phyloP scores from a whole-genome alignment of 139 green algal genomes.

The Chlamydomonas sphaeroides region DNA sequence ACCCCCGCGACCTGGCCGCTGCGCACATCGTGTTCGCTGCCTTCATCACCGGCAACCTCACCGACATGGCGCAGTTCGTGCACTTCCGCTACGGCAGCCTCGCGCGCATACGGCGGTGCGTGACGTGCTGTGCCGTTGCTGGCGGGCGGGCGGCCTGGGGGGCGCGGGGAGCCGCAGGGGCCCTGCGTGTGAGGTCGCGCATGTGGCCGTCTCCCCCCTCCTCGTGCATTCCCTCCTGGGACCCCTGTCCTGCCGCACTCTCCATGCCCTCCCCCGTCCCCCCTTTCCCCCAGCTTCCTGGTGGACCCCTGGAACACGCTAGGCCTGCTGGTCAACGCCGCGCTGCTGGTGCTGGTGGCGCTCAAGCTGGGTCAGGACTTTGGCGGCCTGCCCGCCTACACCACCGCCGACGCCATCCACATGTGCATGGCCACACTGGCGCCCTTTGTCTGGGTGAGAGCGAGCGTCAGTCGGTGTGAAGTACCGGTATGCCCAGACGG shows the following conservation, averaged over 20 bases:
- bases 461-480: no score
- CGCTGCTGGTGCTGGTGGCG: neutral
- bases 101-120: neutral
- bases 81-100: conserved; percentile 34
- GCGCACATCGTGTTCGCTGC: conserved; percentile 16
- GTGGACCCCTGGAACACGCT: conserved; percentile 41
- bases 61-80: conserved; percentile 40
- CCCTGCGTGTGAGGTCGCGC: neutral
- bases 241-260: no score
- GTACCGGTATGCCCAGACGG: no score
- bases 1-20: neutral
- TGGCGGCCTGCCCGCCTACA: neutral
- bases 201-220: no score
- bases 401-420: neutral
- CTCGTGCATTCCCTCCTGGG: no score
- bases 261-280: no score
- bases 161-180: neutral
- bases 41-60: conserved; percentile 42
- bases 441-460: conserved; percentile 44
- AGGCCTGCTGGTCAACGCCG: conserved; percentile 13
- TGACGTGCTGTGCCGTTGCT: neutral
- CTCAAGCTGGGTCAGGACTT: conserved; percentile 31
- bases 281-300: conserved; percentile 5
- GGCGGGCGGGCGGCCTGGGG: no score
- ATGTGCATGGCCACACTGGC: conserved; percentile 28